Percentiles rank a stretch among this genome's conserved stretches.
These are phyloP conservation scores for Backusella tuberculispora DNA, from an alignment of 192 early-diverging fungal genomes.

Conservation along the genomic window DNA sequence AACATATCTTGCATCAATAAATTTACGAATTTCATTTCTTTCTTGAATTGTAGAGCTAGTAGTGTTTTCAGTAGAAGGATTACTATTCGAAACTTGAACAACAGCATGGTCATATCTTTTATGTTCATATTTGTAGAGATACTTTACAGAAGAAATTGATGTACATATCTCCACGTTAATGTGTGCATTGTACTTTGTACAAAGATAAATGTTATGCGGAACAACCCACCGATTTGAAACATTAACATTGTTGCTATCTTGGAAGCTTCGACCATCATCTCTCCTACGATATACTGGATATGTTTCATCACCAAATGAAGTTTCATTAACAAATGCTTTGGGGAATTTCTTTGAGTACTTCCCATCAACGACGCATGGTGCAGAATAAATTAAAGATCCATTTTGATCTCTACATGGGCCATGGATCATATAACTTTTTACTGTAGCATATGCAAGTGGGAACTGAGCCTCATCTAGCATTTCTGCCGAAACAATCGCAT, in stretches of 20 bases:
- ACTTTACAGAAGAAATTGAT: not conserved
- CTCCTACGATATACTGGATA: no score
- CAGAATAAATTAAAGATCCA: no score
- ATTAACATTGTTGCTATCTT: no score
- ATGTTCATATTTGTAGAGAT: not conserved
- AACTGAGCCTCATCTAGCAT: not conserved
- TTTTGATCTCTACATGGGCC: not conserved
- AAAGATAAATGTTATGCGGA: not conserved
- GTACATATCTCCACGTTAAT: not conserved
- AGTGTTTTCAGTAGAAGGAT: no score
- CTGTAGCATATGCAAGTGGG: constrained; percentile 25
- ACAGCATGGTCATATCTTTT: not conserved
- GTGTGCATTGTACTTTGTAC: not conserved
- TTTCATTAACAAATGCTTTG: no score
- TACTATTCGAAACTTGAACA: no score
- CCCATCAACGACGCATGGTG: no score
- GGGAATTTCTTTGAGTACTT: no score
- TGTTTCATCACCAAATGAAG: no score
- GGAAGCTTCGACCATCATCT: no score
- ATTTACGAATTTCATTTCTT: no score
- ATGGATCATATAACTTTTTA: constrained; percentile 27
- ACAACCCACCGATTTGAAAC: not conserved
- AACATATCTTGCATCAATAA: constrained; percentile 27
- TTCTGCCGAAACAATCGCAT: constrained; percentile 19
- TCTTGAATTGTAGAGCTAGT: no score